Evolutionary conservation across 129 eudicot species (phyloP).

Genomic region (Scalesia atractyloides): DNA sequence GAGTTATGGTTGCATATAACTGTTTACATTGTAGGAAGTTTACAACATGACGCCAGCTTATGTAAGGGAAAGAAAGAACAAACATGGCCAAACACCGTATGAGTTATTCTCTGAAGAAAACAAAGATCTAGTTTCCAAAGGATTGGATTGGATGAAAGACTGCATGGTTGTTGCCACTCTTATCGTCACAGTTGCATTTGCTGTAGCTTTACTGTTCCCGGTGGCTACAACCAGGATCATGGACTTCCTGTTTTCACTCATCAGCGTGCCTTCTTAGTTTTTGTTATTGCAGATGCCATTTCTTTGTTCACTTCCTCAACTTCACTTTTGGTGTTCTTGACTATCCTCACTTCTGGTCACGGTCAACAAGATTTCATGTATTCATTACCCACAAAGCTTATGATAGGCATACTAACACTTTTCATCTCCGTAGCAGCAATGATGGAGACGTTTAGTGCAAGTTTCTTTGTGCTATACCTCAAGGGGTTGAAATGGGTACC

Average conservation of each 20-base stretch:
- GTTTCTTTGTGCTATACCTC: constrained; percentile 29
- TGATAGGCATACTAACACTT: constrained; percentile 17
- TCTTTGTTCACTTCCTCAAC: constrained; percentile 33
- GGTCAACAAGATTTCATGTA: constrained; percentile 9
- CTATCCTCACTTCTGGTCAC: constrained; percentile 27
- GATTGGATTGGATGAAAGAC: constrained; percentile 27
- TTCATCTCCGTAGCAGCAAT: constrained; percentile 27
- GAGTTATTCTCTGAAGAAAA: constrained; percentile 22
- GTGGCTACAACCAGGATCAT: constrained; percentile 17
- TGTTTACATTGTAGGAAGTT: constrained; percentile 19
- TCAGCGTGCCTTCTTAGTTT: constrained; percentile 7
- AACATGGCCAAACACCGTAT: constrained; percentile 1
- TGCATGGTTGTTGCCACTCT: constrained; percentile 31
- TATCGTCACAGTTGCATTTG: constrained; percentile 31
- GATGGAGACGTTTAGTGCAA: constrained; percentile 31
- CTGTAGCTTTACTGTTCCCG: constrained; percentile 36
- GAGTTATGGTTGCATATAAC: neutral
- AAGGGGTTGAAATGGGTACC: constrained; percentile 26
- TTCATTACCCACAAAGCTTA: constrained; percentile 19
- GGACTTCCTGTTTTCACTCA: constrained; percentile 25
- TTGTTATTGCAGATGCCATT: constrained; percentile 30
- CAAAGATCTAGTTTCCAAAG: constrained; percentile 12
- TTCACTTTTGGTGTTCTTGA: constrained; percentile 29
- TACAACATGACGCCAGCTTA: constrained; percentile 10
- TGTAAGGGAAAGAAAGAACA: constrained; percentile 9